Evolutionary conservation across 2,329 filamentous ascomycete genomes (phyloP).

Genomic region (Talaromyces piceae): DNA sequence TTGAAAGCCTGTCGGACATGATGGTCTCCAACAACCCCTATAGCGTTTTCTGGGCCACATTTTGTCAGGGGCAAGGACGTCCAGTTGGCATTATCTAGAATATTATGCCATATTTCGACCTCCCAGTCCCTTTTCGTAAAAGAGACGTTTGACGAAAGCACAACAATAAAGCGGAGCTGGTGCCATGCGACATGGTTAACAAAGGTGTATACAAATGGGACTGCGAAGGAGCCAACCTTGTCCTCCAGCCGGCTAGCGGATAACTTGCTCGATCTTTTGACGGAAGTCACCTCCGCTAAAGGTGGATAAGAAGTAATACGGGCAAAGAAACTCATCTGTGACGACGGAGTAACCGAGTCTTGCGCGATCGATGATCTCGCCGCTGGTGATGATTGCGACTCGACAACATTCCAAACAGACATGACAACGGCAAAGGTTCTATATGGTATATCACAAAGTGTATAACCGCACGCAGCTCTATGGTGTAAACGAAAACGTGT

Average conservation of each 20-base stretch:
- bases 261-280: slow-evolving; percentile 36
- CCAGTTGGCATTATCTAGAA: slow-evolving; percentile 49
- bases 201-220: not conserved
- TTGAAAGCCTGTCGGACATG: slow-evolving; percentile 18
- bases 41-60: slow-evolving; percentile 18
- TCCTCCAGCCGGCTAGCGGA: slow-evolving; percentile 15
- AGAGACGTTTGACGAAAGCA: slow-evolving; percentile 58
- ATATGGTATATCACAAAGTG: not conserved
- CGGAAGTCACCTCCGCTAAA: slow-evolving; percentile 64
- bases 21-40: slow-evolving; percentile 20
- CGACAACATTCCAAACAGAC: slow-evolving; percentile 5
- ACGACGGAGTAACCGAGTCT: slow-evolving; percentile 24
- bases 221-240: slow-evolving; percentile 16
- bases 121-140: slow-evolving; percentile 58
- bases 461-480: no score
- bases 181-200: not conserved
- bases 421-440: not conserved
- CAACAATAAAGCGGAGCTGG: slow-evolving; percentile 55
- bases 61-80: slow-evolving; percentile 49
- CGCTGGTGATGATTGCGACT: not conserved
- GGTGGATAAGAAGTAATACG: slow-evolving; percentile 60
- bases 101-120: slow-evolving; percentile 67
- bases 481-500: no score
- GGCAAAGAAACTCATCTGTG: slow-evolving; percentile 45
- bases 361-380: not conserved